Conservation (phyloP, 495 filamentous ascomycete genomes). For the Evansstolkia leycettana region DNA sequence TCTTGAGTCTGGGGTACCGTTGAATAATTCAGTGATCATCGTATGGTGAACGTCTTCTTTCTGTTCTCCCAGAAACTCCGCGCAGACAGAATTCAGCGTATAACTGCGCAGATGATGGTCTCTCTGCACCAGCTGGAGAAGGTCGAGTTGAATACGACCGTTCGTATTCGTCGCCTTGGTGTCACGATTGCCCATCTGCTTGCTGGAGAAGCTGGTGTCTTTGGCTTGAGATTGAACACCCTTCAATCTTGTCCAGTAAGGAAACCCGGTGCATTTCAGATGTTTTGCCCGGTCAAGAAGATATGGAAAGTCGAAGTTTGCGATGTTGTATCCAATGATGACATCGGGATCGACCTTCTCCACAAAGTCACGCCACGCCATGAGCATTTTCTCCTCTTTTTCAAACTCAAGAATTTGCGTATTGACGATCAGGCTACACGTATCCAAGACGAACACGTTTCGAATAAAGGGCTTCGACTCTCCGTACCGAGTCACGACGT, state of each 20-base stretch:
- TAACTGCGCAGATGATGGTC: constrained; percentile 95
- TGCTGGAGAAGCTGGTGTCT: constrained; percentile 82
- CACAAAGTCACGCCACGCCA: constrained; percentile 79
- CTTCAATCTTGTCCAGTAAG: constrained; percentile 71
- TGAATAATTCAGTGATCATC: constrained; percentile 97
- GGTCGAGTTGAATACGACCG: constrained; percentile 83
- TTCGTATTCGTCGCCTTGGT: constrained; percentile 90
- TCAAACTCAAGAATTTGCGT: constrained; percentile 81
- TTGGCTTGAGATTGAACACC: constrained; percentile 52
- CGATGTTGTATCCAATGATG: constrained; percentile 97
- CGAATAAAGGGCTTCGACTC: constrained; percentile 91
- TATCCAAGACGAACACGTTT: constrained; percentile 91
- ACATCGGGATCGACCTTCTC: constrained; percentile 90
- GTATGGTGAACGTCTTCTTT: constrained; percentile 98
- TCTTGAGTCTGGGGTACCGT: constrained; percentile 83
- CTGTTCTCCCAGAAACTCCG: constrained; percentile 94
- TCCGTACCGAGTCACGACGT: constrained; percentile 91
- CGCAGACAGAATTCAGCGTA: constrained; percentile 90
- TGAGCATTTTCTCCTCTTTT: constrained; percentile 74
- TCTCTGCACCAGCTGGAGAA: constrained; percentile 84
- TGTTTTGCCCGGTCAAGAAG: constrained; percentile 80
- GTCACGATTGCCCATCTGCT: constrained; percentile 97
- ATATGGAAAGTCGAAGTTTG: constrained; percentile 98
- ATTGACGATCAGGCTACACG: constrained; percentile 83
- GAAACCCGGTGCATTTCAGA: constrained; percentile 62